Conservation (phyloP, 768 basidiomycete genomes). For the Serendipita sp. region DNA sequence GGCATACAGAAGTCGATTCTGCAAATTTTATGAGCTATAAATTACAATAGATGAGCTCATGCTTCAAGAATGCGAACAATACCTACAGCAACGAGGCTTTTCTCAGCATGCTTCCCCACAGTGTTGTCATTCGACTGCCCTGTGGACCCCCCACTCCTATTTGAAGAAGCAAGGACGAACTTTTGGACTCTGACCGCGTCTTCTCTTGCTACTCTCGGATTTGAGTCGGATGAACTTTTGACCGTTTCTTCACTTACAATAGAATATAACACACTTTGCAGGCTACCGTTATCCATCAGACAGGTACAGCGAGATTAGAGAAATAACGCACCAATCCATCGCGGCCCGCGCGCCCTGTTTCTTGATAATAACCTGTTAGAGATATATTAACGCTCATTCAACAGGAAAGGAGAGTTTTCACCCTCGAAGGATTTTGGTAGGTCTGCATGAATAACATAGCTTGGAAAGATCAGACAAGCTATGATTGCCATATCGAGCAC, state of each 20-base stretch:
- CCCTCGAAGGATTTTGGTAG: constrained; percentile 75
- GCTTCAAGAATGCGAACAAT: neutral
- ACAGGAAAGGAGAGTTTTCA: constrained; percentile 15
- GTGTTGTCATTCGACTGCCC: neutral
- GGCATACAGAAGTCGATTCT: constrained; percentile 42
- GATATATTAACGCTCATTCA: constrained; percentile 6
- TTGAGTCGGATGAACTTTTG: neutral
- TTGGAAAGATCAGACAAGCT: constrained; percentile 10
- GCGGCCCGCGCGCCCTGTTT: constrained; percentile 70
- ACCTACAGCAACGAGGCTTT: constrained; percentile 42
- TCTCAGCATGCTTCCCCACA: constrained; percentile 26
- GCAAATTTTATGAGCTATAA: constrained; percentile 35
- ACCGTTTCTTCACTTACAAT: constrained; percentile 33
- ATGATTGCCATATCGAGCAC: neutral
- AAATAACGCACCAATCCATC: constrained; percentile 45
- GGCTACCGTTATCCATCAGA: constrained; percentile 28
- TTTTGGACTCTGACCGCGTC: constrained; percentile 42
- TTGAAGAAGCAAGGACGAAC: constrained; percentile 33
- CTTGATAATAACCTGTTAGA: constrained; percentile 62
- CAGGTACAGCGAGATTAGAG: neutral
- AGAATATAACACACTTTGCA: constrained; percentile 67
- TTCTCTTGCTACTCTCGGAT: constrained; percentile 43
- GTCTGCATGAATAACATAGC: constrained; percentile 72
- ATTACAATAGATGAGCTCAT: neutral
- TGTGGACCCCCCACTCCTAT: constrained; percentile 14